Evolutionary conservation across 768 basidiomycete genomes (phyloP), one percentile per base, ranked within the genome.

Genomic region (Russula dissimulans): DNA sequence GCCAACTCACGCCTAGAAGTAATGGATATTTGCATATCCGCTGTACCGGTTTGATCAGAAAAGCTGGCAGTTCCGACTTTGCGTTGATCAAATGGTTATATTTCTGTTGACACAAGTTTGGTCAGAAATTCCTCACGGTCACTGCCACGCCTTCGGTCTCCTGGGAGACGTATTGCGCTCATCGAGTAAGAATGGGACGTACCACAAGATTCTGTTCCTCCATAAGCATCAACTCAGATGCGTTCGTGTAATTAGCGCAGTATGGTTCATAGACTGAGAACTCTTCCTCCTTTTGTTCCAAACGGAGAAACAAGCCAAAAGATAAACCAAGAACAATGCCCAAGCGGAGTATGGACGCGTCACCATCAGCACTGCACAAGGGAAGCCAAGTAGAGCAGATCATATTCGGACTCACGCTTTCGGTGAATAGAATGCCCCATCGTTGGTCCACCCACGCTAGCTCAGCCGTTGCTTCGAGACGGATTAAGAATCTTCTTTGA

Each of bases 1-100:
- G 58, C 52, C 39, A 34, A 77, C 86, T 70, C 69, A 93, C 93
- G 71, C 91, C 89, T 67, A 99, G 84, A 26, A 98, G 81, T 14
- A 99, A 79, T 29, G 95, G 95, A 72, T 98, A 98, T 79, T 98
- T 98, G 82, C 95, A 97, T 66, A 98, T 88, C 63, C 97, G 85
- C 72, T 99, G 97, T 51, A 99, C 89, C 7, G 97, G 97, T 77
- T 97, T 97, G 80, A 98, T 98, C 61, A 98, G 83, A 75, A 98
- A 95, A 9, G 92, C 93, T 60, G 91, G 90, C 36, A 99, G 79
- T 69, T 99, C 97, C 69, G 89, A 87, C 71, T 89, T 89, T 68
- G 87, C 86, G 67, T 92, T 90, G 74, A 95, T 89, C 77, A 91
- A 77, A 73, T 86, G 81, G 75, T 89, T 88, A 69, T 89, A 78